Evolutionary conservation across 495 filamentous ascomycete species (phyloP).

Genomic region (Apiosordaria backusii): DNA sequence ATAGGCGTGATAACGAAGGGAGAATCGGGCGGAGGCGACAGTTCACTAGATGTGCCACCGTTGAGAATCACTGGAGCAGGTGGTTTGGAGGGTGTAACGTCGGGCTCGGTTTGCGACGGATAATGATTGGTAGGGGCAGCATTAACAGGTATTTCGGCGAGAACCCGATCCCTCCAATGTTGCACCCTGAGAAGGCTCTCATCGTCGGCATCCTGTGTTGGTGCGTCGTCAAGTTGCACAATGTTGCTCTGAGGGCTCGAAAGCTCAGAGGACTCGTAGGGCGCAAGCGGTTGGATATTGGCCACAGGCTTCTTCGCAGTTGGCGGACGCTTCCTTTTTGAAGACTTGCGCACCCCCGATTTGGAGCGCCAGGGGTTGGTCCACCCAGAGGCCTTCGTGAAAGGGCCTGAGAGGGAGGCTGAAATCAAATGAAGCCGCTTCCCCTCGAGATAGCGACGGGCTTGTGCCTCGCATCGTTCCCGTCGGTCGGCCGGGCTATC

Average conservation of each 20-base stretch:
- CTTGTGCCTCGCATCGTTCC: conserved; percentile 56
- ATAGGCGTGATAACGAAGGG: neutral
- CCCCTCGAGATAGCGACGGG: conserved; percentile 56
- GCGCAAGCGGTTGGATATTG: conserved; percentile 11
- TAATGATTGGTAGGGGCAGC: neutral
- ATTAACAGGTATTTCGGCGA: conserved; percentile 4
- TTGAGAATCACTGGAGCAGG: conserved; percentile 4
- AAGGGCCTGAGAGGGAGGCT: conserved; percentile 60
- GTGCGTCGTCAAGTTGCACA: conserved; percentile 10
- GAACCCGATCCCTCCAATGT: conserved; percentile 20
- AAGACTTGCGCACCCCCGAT: conserved; percentile 4
- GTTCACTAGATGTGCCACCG: neutral
- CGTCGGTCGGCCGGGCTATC: conserved; percentile 48
- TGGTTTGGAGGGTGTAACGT: conserved; percentile 11
- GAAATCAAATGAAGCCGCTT: conserved; percentile 57
- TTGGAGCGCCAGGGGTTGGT: conserved; percentile 57
- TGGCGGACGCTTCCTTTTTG: conserved; percentile 6
- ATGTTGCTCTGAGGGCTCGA: conserved; percentile 29
- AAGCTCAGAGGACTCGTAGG: conserved; percentile 26
- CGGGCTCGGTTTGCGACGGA: conserved; percentile 4
- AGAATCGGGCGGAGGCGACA: conserved; percentile 1
- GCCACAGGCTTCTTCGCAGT: neutral
- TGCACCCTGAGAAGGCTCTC: conserved; percentile 13
- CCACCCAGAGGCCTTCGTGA: conserved; percentile 55
- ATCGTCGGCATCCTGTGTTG: conserved; percentile 11